Base-by-base conservation (phyloP, 257 asterid genomes). In the Misopates orontium region DNA sequence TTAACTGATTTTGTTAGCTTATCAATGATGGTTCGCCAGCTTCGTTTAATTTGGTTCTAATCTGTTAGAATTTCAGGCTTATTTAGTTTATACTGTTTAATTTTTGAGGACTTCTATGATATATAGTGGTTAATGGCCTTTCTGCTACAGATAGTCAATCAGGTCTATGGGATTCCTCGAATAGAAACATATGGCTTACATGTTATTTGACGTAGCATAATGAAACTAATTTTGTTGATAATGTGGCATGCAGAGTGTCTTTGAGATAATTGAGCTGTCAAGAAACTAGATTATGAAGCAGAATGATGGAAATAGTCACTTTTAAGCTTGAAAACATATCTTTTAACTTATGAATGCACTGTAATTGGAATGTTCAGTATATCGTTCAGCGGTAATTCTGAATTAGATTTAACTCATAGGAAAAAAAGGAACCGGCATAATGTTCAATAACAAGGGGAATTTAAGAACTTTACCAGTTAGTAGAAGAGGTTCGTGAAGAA, bases 1-100 rank as follows among this genome's bases (percentile, higher is more conserved):
- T 60, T 17, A n/a, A 45, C 24, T 4, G 42, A 74, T 52, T 56
- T 39, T 58, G 60, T 22, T 31, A 39, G 56, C 42, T 56, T 50
- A 50, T 41, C 50, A 17, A 15, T n/a, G 7, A 40, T 25, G 22
- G 7, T 19, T 24, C 28, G n/a, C 39, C 20, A 15, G 54, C 18
- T 3, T 22, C 44, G 14, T 58, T 57, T 60, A 10, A 14, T 56
- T 16, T 19, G 23, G 49, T 41, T 51, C 20, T 28, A n/a, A n/a
- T 57, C 16, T 68, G 24, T 25, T 42, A 19, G 56, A 60, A 54
- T 66, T 32, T 14, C 1, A 58, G 52, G 25, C 14, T 31, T 10
- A 53, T 36, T 50, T 8, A 17, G 32, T 12, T 54, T n/a, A n/a
- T n/a, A n/a, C n/a, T n/a, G n/a, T n/a, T n/a, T n/a, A n/a, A n/a